phyloP scores from a whole-genome alignment of 2,329 filamentous ascomycete species.

The Botrytis paeoniae region DNA sequence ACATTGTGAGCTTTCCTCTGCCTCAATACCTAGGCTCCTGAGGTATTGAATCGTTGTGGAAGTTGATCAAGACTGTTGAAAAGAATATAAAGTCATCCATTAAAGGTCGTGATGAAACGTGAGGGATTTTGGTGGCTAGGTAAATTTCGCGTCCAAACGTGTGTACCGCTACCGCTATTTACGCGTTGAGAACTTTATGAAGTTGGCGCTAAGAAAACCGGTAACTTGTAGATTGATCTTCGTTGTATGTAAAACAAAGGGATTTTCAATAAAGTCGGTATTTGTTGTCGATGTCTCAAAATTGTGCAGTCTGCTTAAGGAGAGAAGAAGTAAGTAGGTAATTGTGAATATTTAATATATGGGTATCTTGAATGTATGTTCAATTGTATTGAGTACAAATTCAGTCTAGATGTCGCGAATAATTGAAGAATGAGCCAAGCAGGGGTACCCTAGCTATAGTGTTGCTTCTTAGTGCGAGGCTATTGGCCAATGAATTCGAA shows the following conservation, averaged over 20 bases:
- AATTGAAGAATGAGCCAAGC: neutral
- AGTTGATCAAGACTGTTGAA: conserved; percentile 25
- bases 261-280: neutral
- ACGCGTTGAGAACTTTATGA: conserved; percentile 18
- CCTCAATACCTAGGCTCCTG: conserved; percentile 25
- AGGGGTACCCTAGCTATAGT: neutral
- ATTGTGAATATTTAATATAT: neutral
- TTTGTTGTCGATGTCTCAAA: neutral
- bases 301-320: neutral
- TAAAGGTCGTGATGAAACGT: conserved; percentile 14
- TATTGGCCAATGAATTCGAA: neutral
- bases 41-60: conserved; percentile 22
- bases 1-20: conserved; percentile 32
- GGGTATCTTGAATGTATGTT: neutral
- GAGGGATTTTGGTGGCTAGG: conserved; percentile 30
- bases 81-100: conserved; percentile 28
- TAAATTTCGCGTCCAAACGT: conserved; percentile 25
- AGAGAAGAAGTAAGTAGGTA: neutral
- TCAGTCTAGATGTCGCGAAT: conserved; percentile 10
- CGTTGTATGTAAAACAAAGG: conserved; percentile 3
- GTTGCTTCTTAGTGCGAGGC: neutral
- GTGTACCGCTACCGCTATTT: conserved; percentile 23
- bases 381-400: neutral
- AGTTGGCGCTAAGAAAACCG: conserved; percentile 24
- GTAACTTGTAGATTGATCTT: conserved; percentile 3